Evolutionary conservation across 1,139 yeast species (phyloP), one percentile per base, ranked within the genome.

Genomic region (Blastobotrys serpentis): DNA sequence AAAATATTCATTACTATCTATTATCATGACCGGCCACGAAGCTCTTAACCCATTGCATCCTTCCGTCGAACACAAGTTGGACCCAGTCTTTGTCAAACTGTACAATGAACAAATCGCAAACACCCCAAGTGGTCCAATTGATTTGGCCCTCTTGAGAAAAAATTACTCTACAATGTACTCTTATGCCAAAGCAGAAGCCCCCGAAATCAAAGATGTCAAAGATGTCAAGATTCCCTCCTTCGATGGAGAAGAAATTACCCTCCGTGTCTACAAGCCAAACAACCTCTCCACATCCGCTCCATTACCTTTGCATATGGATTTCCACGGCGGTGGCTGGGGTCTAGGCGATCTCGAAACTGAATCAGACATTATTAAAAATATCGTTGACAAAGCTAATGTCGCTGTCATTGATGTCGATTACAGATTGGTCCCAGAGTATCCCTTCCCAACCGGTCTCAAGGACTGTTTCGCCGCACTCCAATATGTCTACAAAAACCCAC

Each of bases 401-500:
- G 65, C 63, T 2, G 66, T 68, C 11, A 61, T 68, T 26, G 67
- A 67, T 47, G 71, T 70, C 23, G 71, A 69, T 44, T 71, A 71
- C 55, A 57, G 73, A 34, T 56, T 68, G 30, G 79, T 79, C 0
- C 82, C 82, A 1, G 79, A 77, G 56, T 58, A 66, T 50, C 78
- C 78, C 13, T 77, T 67, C 54, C 82, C 82, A 2, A 75, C 77
- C 11, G 71, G 75, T 33, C 70, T 76, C 1, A 70, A 76, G 19
- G 81, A 77, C 56, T 65, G 77, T 29, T 75, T 64, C 55, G 79
- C 73, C 41, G 64, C 72, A 2, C 36, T 36, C 34, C 36, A 44
- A 39, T 50, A 49, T 43, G 48, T 52, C n/a, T 4, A 19, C 3
- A 40, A 38, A 6, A 38, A 51, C 40, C 50, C 50, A 8, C 46